Percentiles rank a stretch among this genome's conserved stretches.
These are phyloP conservation scores for Xerophyta viscosa DNA, from an alignment of 106 monocot species.

Conservation along the genomic window DNA sequence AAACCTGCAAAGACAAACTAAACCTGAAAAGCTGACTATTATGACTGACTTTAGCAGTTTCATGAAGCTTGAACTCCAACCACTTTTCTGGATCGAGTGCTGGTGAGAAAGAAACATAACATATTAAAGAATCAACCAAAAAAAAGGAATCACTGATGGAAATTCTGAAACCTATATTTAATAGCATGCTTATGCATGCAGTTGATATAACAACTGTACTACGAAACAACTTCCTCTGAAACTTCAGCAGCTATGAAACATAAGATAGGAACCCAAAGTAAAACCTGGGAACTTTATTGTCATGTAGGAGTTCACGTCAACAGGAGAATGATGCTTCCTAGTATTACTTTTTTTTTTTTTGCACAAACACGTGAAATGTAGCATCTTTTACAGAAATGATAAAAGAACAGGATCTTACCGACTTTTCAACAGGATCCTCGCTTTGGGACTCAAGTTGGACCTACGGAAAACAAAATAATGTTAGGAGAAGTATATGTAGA, in stretches of 20 bases:
- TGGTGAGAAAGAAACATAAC: conserved; percentile 6
- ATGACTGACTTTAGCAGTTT: conserved; percentile 80
- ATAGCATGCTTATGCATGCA: too few relatives aligned
- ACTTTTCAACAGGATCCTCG: conserved; percentile 37
- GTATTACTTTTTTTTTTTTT: too few relatives aligned
- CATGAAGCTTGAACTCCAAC: conserved; percentile 87
- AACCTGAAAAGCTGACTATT: conserved; percentile 82
- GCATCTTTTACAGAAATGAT: too few relatives aligned
- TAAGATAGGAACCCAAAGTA: too few relatives aligned
- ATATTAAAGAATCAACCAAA: background rate
- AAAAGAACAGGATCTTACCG: conserved; percentile 36
- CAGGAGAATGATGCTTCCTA: too few relatives aligned
- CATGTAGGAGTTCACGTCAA: too few relatives aligned
- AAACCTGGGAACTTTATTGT: too few relatives aligned
- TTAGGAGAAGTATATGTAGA: background rate
- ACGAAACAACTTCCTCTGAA: too few relatives aligned
- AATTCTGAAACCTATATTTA: background rate
- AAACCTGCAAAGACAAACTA: background rate
- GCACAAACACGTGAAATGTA: too few relatives aligned
- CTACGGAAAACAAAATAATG: conserved; percentile 16
- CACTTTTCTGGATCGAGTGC: conserved; percentile 81
- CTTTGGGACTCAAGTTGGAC: conserved; percentile 47
- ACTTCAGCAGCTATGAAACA: too few relatives aligned
- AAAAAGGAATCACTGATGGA: background rate
- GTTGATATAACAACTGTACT: too few relatives aligned